Evolutionary conservation across 805 yeast genomes (phyloP).

Genomic region (Cyberlindnera sargentensis): DNA sequence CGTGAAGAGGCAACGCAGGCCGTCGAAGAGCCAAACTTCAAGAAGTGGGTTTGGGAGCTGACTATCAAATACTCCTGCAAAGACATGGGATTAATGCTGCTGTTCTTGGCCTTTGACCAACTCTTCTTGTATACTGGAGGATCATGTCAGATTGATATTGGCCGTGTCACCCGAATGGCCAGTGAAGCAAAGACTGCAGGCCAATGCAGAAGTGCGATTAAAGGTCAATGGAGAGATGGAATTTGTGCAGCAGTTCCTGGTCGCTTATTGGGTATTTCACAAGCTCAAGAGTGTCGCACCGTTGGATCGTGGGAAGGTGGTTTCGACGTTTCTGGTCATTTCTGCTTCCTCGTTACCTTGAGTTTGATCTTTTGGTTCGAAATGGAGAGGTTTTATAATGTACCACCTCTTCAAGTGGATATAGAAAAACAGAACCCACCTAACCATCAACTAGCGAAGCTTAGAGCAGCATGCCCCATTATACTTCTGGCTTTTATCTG

Average conservation of each 20-base stretch:
- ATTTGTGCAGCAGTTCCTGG: constrained; percentile 11
- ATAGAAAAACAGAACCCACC: constrained; percentile 4
- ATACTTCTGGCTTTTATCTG: constrained; percentile 13
- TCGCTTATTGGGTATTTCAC: constrained; percentile 14
- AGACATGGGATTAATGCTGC: constrained; percentile 2
- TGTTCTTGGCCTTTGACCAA: constrained; percentile 11
- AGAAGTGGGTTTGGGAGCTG: background rate
- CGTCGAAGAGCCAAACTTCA: background rate
- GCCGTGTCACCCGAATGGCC: background rate
- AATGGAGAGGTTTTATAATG: constrained; percentile 12
- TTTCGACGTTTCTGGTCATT: constrained; percentile 50
- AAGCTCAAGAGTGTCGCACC: constrained; percentile 27
- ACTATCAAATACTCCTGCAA: constrained; percentile 2
- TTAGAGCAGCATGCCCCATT: constrained; percentile 9
- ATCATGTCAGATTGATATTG: constrained; percentile 2
- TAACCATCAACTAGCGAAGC: background rate
- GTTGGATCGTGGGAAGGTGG: constrained; percentile 40
- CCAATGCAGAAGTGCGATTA: constrained; percentile 7
- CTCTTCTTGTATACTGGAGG: constrained; percentile 12
- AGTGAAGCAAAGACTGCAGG: background rate
- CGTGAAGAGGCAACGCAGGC: background rate
- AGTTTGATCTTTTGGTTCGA: constrained; percentile 37
- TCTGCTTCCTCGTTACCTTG: constrained; percentile 35
- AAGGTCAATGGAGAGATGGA: constrained; percentile 18
- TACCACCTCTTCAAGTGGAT: constrained; percentile 1